A percentile compares a stretch with the other conserved stretches of the same genome.
phyloP scores from a whole-genome alignment of 176 grass and related monocot species.

The Aegilops speltoides region DNA sequence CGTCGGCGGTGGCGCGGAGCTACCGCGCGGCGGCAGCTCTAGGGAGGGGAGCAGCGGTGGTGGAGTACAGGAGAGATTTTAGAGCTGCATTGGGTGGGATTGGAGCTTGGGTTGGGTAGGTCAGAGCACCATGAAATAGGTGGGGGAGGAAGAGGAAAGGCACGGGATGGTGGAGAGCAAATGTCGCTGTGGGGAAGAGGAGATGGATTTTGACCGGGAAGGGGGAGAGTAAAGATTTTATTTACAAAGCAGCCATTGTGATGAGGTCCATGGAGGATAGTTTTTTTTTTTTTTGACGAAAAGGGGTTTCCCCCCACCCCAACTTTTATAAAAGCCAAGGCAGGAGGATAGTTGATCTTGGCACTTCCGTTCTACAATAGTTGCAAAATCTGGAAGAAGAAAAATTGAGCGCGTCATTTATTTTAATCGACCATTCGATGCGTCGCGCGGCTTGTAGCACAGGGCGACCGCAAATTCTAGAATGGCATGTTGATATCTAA shows the following conservation, averaged over 20 bases:
- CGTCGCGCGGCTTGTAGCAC: background rate
- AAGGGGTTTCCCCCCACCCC: too few relatives aligned
- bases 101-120: background rate
- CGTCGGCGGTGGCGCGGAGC: background rate
- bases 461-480: background rate
- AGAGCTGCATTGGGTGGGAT: constrained; percentile 22
- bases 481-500: background rate
- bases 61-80: background rate
- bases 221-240: background rate
- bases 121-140: constrained; percentile 23
- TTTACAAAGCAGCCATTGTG: background rate
- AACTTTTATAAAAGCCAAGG: too few relatives aligned
- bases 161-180: constrained; percentile 21
- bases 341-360: background rate
- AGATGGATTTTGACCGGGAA: constrained; percentile 23
- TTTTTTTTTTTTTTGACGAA: too few relatives aligned
- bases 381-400: too few relatives aligned
- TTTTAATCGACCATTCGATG: too few relatives aligned
- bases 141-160: constrained; percentile 20
- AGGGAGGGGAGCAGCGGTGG: background rate
- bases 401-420: too few relatives aligned
- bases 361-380: too few relatives aligned
- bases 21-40: background rate
- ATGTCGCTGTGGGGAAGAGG: constrained; percentile 6
- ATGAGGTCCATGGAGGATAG: background rate